These are phyloP conservation scores for Aureobasidium lini DNA, from an alignment of 2,329 filamentous ascomycete genomes.

Conservation along the genomic window DNA sequence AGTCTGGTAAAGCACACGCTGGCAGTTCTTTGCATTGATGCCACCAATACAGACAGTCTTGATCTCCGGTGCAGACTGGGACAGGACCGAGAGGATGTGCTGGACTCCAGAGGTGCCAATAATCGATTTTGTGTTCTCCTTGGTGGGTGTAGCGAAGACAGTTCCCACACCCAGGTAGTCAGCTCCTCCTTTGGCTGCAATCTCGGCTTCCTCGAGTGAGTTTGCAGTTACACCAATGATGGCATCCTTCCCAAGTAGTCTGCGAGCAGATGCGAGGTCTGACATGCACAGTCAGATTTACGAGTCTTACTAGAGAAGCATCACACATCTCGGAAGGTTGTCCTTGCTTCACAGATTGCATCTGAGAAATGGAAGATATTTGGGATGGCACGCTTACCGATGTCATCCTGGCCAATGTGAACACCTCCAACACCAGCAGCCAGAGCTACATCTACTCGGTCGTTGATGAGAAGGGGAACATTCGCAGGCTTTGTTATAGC, in stretches of 20 bases:
- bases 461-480: constrained; percentile 85
- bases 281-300: background rate
- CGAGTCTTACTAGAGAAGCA: background rate
- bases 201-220: constrained; percentile 62
- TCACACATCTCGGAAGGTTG: background rate
- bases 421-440: constrained; percentile 85
- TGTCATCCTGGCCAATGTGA: constrained; percentile 91
- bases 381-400: constrained; percentile 47
- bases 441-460: constrained; percentile 80
- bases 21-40: constrained; percentile 68
- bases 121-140: constrained; percentile 78
- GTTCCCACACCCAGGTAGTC: constrained; percentile 90
- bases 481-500: constrained; percentile 56
- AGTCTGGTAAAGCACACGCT: constrained; percentile 67
- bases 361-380: background rate
- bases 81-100: constrained; percentile 57
- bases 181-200: constrained; percentile 67
- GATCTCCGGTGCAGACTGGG: constrained; percentile 34
- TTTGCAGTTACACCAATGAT: constrained; percentile 89
- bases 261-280: constrained; percentile 60
- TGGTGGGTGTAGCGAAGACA: constrained; percentile 78
- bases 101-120: constrained; percentile 67
- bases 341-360: background rate
- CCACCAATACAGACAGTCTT: constrained; percentile 82
- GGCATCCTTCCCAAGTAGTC: constrained; percentile 63